Evolutionary conservation across 306 rosid genomes (phyloP).

Genomic region (Potentilla sterilis): DNA sequence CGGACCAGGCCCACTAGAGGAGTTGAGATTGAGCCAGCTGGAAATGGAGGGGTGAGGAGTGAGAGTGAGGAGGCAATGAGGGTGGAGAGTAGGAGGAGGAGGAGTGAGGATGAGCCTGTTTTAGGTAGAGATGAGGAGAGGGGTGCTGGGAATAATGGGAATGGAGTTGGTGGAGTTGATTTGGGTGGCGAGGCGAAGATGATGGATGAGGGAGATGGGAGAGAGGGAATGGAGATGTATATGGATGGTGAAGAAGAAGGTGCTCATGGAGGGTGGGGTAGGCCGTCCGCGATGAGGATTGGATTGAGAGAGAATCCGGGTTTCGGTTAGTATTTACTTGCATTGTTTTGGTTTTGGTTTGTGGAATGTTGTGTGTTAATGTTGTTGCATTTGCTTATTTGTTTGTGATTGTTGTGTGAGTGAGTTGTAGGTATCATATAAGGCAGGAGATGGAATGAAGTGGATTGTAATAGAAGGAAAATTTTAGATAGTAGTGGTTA

Average conservation of each 20-base stretch:
- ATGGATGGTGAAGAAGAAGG: slow-evolving; percentile 46
- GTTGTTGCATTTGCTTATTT: slow-evolving; percentile 1
- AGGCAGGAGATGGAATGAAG: background rate
- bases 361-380: slow-evolving; percentile 2
- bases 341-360: slow-evolving; percentile 4
- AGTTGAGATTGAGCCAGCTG: slow-evolving; percentile 57
- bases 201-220: slow-evolving; percentile 33
- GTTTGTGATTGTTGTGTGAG: background rate
- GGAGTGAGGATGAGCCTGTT: slow-evolving; percentile 37
- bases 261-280: slow-evolving; percentile 43
- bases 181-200: slow-evolving; percentile 41
- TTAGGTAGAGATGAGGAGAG: slow-evolving; percentile 38
- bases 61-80: slow-evolving; percentile 37
- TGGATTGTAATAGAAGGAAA: background rate
- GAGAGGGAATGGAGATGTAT: slow-evolving; percentile 41
- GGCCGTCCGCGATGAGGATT: slow-evolving; percentile 50
- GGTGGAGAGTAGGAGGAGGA: slow-evolving; percentile 38
- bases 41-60: slow-evolving; percentile 35
- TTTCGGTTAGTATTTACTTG: slow-evolving; percentile 50
- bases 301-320: slow-evolving; percentile 73
- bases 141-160: slow-evolving; percentile 36
- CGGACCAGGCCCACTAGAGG: slow-evolving; percentile 47
- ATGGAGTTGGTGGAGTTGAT: slow-evolving; percentile 40
- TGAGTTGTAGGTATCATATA: background rate
- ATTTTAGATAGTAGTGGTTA: background rate